Conservation (phyloP, 2,329 filamentous ascomycete species). For the Pseudogymnoascus sp. region DNA sequence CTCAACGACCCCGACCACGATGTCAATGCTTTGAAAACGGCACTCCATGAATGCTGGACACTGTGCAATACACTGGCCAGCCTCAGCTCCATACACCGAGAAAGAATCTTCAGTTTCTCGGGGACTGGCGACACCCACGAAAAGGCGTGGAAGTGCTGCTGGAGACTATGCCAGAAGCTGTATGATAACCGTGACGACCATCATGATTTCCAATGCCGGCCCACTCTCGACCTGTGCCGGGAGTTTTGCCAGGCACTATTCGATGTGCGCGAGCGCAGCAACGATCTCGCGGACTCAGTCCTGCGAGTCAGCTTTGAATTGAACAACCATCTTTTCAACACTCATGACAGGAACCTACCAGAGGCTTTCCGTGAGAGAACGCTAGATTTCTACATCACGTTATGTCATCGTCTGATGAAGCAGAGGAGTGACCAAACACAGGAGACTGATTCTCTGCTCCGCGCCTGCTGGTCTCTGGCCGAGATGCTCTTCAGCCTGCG, state of each 20-base stretch:
- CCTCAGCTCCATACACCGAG: slow-evolving; percentile 74
- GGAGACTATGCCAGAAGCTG: slow-evolving; percentile 82
- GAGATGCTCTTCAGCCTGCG: slow-evolving; percentile 90
- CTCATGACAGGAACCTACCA: slow-evolving; percentile 75
- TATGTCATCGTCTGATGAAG: slow-evolving; percentile 96
- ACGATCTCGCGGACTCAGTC: slow-evolving; percentile 77
- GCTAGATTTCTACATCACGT: slow-evolving; percentile 85
- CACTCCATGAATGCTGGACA: slow-evolving; percentile 85
- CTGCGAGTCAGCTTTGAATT: slow-evolving; percentile 88
- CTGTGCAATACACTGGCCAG: slow-evolving; percentile 84
- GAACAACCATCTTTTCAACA: slow-evolving; percentile 92
- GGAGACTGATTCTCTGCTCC: slow-evolving; percentile 75
- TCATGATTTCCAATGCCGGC: slow-evolving; percentile 57
- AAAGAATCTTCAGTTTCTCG: slow-evolving; percentile 68
- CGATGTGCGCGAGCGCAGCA: slow-evolving; percentile 69
- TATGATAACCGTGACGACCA: slow-evolving; percentile 74
- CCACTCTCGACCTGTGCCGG: slow-evolving; percentile 77
- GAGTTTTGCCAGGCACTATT: slow-evolving; percentile 91
- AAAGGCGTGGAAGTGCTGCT: slow-evolving; percentile 87
- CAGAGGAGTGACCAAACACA: slow-evolving; percentile 70
- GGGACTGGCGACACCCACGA: slow-evolving; percentile 69
- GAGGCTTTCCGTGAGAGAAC: slow-evolving; percentile 84
- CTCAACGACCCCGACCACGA: slow-evolving; percentile 45
- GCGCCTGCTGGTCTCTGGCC: slow-evolving; percentile 81
- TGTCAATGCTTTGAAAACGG: slow-evolving; percentile 60